Evolutionary conservation across 2,329 filamentous ascomycete genomes (phyloP), one percentile per base, ranked within the genome.

Genomic region (Colletotrichum gigasporum): DNA sequence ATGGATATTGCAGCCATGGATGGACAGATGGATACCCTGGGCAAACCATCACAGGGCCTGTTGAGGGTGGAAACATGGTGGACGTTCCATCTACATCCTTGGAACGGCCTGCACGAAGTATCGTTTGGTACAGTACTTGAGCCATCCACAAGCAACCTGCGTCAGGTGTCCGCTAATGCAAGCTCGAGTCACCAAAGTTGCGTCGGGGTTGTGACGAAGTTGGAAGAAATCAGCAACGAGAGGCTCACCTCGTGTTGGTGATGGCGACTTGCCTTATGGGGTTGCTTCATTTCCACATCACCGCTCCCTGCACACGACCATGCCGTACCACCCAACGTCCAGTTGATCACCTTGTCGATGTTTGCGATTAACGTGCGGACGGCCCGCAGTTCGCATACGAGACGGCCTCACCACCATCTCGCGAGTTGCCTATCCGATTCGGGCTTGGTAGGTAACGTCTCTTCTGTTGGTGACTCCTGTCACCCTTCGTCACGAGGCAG

Each of bases 81-180:
- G 32, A 45, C 11, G 20, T 30, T 24, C 20, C 60, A 48, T 47
- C 41, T 11, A 30, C 12, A 22, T 22, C 24, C 41, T n/a, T 7
- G 45, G 35, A 22, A 47, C 18, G 48, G 54, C 26, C 11, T 53
- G 32, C n/a, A 18, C 28, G 7, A 64, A 50, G 61, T 64, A 45
- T 48, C 61, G 58, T 61, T 61, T 61, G 37, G 61, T 64, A 64
- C 48, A 64, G 61, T 64, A 64, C 61, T 54, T 64, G 20, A 26
- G 35, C 61, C 56, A 63, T 61, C 55, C 47, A 60, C 26, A 35
- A 48, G 48, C 47, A 61, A 54, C 11, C 22, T 22, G 48, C 41
- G 26, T 64, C 55, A 53, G 41, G 47, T 45, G 41, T 39, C 47
- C 55, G 47, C 61, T 64, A 60, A 64, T 64, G 61, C 61, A 64